phyloP scores from a whole-genome alignment of 208 protist species.

The Histomonas meleagridis region DNA sequence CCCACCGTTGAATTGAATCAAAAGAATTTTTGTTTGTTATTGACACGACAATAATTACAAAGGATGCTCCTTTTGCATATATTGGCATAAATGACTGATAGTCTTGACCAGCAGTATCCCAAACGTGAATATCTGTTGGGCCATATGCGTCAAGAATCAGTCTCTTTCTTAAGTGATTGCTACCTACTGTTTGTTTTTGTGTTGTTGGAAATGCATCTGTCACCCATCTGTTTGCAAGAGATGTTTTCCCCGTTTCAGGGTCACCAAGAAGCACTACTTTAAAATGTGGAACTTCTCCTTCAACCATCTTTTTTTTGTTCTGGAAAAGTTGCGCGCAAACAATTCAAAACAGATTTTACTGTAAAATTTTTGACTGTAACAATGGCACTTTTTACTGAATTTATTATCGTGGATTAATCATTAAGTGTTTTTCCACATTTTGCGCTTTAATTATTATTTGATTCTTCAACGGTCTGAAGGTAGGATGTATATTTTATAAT shows the following conservation, averaged over 20 bases:
- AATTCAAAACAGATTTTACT: too few species aligned
- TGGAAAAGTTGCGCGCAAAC: too few species aligned
- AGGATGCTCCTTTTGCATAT: not conserved
- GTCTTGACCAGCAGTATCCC: constrained; percentile 12
- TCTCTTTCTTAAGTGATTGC: not conserved
- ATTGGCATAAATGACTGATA: not conserved
- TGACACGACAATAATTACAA: not conserved
- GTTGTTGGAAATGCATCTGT: not conserved
- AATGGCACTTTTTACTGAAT: too few species aligned
- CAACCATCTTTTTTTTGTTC: too few species aligned
- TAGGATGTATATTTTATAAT: too few species aligned
- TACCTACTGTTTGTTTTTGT: not conserved
- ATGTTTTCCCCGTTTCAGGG: not conserved
- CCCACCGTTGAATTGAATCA: not conserved
- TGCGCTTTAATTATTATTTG: too few species aligned
- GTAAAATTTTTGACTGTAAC: too few species aligned
- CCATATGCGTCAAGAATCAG: not conserved
- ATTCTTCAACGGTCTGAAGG: too few species aligned
- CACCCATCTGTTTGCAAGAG: not conserved
- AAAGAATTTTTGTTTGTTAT: not conserved
- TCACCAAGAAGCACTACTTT: constrained; percentile 21
- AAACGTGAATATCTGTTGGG: not conserved
- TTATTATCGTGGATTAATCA: too few species aligned
- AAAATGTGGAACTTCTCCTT: too few species aligned
- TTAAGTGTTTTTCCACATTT: too few species aligned